A percentile compares a stretch with the other conserved stretches of the same genome.
phyloP scores from a whole-genome alignment of 805 yeast genomes.

The Saccharomycopsis selenospora region DNA sequence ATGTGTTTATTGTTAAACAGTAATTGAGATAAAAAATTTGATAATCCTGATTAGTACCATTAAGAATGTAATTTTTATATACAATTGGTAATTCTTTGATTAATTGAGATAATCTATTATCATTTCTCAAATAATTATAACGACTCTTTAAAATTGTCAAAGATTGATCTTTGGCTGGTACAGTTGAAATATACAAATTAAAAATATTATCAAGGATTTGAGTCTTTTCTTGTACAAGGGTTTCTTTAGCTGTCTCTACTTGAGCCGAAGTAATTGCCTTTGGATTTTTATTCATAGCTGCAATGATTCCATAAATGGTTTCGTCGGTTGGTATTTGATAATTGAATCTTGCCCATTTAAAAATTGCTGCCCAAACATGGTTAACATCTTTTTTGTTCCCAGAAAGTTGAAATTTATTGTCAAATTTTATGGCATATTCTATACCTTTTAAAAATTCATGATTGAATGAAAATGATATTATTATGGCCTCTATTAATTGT shows the following conservation, averaged over 20 bases:
- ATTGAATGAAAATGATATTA: conserved; percentile 28
- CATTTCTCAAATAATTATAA: conserved; percentile 25
- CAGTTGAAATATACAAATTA: conserved; percentile 24
- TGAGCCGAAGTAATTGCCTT: background rate
- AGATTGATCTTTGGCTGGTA: conserved; percentile 22
- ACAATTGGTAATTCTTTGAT: conserved; percentile 13
- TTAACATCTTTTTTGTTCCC: background rate
- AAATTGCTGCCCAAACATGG: background rate
- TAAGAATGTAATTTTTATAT: conserved; percentile 7
- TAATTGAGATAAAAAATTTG: conserved; percentile 5
- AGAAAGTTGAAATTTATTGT: background rate
- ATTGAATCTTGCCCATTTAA: conserved; percentile 1
- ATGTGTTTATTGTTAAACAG: conserved; percentile 6
- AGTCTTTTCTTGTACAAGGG: conserved; percentile 22
- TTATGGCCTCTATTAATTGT: conserved; percentile 25
- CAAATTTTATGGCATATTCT: conserved; percentile 23
- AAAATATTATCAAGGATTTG: conserved; percentile 27
- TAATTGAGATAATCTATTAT: conserved; percentile 17
- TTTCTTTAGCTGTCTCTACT: conserved; percentile 23
- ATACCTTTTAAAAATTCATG: conserved; percentile 27
- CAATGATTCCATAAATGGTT: background rate
- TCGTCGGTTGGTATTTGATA: background rate
- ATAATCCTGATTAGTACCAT: background rate
- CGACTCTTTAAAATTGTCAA: conserved; percentile 20
- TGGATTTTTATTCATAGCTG: background rate